Evolutionary conservation across 345 rosid genomes (phyloP).

Genomic region (Anastatica hierochuntica): DNA sequence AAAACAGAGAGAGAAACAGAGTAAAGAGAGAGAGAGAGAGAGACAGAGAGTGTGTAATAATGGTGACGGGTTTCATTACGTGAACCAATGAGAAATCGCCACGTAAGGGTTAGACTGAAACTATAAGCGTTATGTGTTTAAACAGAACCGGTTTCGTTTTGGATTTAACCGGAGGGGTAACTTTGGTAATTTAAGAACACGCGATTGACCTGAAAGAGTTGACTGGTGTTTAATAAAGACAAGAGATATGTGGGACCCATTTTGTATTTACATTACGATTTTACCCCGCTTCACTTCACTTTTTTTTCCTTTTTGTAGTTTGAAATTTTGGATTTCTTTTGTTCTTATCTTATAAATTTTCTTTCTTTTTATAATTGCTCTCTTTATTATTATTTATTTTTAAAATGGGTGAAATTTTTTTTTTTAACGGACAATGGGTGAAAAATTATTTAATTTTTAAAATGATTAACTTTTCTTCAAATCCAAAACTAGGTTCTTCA

Average conservation of each 20-base stretch:
- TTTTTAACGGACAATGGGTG: too few species aligned
- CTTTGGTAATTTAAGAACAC: conserved; percentile 16
- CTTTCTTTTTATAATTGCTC: neutral
- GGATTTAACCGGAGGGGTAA: conserved; percentile 15
- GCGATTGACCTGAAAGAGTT: conserved; percentile 44
- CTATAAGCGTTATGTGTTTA: conserved; percentile 23
- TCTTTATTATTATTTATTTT: neutral
- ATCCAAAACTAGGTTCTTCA: too few species aligned
- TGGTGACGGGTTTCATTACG: conserved; percentile 15
- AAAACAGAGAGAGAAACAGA: neutral
- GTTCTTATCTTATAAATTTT: conserved; percentile 15
- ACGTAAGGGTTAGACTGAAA: too few species aligned
- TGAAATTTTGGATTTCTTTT: neutral
- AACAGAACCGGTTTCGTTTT: conserved; percentile 22
- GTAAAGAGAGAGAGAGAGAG: conserved; percentile 16
- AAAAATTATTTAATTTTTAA: too few species aligned
- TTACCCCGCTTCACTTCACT: conserved; percentile 16
- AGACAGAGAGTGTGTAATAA: conserved; percentile 18
- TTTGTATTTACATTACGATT: conserved; percentile 9
- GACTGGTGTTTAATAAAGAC: conserved; percentile 28
- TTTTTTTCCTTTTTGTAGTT: too few species aligned
- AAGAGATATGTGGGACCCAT: conserved; percentile 10
- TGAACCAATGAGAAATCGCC: conserved; percentile 23
- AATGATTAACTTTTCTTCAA: too few species aligned
- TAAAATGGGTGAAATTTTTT: too few species aligned